phyloP scores from a whole-genome alignment of 2,329 filamentous ascomycete species.

The Coccinonectria pachysandricola region DNA sequence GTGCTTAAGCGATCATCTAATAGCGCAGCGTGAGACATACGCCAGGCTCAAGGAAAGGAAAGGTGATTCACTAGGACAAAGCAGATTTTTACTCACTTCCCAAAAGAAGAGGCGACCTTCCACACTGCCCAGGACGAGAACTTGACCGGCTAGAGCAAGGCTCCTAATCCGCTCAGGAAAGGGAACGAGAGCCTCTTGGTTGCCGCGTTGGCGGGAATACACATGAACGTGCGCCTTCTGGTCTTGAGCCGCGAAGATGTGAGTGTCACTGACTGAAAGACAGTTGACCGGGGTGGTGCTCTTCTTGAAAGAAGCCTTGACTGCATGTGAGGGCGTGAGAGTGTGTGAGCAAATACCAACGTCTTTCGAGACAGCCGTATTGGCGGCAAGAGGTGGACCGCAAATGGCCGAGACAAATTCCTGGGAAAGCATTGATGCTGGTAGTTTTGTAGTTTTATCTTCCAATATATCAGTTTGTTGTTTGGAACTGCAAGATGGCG shows the following conservation, averaged over 20 bases:
- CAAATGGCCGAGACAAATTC: constrained; percentile 49
- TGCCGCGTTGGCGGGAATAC: constrained; percentile 73
- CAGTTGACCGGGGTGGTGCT: constrained; percentile 71
- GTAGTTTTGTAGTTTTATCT: constrained; percentile 2
- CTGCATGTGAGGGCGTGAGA: constrained; percentile 64
- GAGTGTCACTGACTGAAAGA: constrained; percentile 67
- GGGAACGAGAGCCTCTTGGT: constrained; percentile 78
- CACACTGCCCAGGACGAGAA: constrained; percentile 71
- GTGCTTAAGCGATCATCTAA: no score
- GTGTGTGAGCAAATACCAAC: constrained; percentile 81
- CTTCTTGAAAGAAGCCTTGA: constrained; percentile 80
- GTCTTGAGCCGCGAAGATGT: constrained; percentile 84
- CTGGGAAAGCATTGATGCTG: constrained; percentile 44
- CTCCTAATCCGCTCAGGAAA: constrained; percentile 82
- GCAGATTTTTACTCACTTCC: constrained; percentile 56
- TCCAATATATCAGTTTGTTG: no score
- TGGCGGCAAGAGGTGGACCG: constrained; percentile 47
- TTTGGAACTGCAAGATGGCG: no score
- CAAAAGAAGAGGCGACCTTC: constrained; percentile 82
- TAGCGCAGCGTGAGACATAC: constrained; percentile 6
- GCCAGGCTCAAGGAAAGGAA: constrained; percentile 10
- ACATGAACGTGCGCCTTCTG: constrained; percentile 91
- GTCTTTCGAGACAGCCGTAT: constrained; percentile 61
- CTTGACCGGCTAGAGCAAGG: constrained; percentile 59
- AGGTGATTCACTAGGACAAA: no score